Percentiles rank a stretch among this genome's conserved stretches.
These are phyloP conservation scores for Serendipita sp. DNA, from an alignment of 768 basidiomycete genomes.

Conservation along the genomic window DNA sequence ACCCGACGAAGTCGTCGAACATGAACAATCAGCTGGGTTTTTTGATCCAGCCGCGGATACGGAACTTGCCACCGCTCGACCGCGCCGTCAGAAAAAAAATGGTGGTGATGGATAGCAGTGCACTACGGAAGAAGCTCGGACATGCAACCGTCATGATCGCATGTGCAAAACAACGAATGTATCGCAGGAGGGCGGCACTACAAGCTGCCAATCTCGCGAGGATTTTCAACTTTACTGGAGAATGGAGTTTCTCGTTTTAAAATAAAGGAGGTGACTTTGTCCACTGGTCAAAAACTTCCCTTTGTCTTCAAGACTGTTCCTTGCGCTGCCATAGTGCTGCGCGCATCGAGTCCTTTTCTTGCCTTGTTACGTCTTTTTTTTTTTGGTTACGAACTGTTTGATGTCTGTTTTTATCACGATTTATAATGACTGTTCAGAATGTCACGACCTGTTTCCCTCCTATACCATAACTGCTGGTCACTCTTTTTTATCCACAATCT, in stretches of 20 bases:
- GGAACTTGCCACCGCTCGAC: background rate
- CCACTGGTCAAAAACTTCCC: no score
- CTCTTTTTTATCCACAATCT: no score
- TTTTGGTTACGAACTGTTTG: background rate
- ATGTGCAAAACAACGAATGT: background rate
- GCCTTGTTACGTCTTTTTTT: background rate
- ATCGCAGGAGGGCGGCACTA: background rate
- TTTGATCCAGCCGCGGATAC: background rate
- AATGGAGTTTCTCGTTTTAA: background rate
- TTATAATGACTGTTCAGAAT: background rate
- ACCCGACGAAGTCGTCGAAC: background rate
- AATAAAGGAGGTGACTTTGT: no score
- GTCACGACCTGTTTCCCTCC: no score
- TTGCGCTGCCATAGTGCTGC: background rate
- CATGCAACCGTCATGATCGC: conserved; percentile 3
- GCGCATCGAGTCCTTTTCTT: background rate
- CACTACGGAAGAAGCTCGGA: background rate
- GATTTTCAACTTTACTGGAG: conserved; percentile 3
- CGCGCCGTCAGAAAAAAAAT: background rate
- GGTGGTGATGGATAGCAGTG: background rate
- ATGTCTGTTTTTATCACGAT: background rate
- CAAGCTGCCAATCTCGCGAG: background rate
- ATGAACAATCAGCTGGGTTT: background rate
- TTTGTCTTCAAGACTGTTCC: background rate
- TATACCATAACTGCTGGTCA: no score